Evolutionary conservation across 2,329 filamentous ascomycete species (phyloP).

Genomic region (Phaeosphaeria sp.): DNA sequence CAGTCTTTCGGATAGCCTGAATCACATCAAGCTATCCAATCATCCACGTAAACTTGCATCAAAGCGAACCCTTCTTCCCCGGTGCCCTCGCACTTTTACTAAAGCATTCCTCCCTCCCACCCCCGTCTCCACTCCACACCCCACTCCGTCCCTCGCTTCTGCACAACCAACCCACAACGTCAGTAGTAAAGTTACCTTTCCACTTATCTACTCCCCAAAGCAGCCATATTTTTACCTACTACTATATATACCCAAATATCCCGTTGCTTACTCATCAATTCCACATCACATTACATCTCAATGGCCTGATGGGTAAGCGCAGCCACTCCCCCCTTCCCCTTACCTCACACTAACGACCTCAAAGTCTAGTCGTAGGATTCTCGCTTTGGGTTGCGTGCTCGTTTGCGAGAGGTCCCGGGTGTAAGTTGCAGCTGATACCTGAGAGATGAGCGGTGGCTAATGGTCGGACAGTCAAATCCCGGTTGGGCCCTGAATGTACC

Average conservation of each 20-base stretch:
- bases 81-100: no score
- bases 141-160: slow-evolving; percentile 1
- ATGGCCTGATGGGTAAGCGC: background rate
- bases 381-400: background rate
- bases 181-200: background rate
- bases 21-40: no score
- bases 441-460: no score
- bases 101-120: background rate
- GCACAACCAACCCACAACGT: background rate
- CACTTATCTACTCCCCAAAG: background rate
- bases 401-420: background rate
- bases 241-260: background rate
- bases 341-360: background rate
- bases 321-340: background rate
- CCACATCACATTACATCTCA: background rate
- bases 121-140: background rate
- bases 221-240: no score
- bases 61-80: no score
- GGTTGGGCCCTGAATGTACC: background rate
- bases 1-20: no score
- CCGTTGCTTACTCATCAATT: background rate
- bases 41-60: no score
- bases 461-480: background rate
- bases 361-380: slow-evolving; percentile 2
- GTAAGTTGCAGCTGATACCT: background rate